These are phyloP conservation scores for Globisporangium recalcitrans DNA, from an alignment of 352 stramenopile genomes.

Conservation along the genomic window DNA sequence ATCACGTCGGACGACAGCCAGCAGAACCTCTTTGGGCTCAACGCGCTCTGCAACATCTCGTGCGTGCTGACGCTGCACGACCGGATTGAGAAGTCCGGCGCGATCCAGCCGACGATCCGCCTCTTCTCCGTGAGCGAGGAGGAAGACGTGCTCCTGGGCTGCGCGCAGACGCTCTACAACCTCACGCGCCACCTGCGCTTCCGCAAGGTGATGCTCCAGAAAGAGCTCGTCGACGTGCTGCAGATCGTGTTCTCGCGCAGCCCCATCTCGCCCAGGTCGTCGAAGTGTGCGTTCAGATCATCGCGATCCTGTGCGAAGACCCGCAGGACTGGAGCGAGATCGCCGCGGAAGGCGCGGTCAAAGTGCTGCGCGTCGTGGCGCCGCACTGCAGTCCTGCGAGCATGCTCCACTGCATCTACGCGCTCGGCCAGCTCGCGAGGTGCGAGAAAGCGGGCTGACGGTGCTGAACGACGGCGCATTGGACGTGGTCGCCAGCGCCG, in stretches of 20 bases:
- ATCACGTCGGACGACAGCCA: slow-evolving; percentile 41
- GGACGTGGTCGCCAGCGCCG: slow-evolving; percentile 44
- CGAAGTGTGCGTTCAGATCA: slow-evolving; percentile 56
- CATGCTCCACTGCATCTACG: slow-evolving; percentile 52
- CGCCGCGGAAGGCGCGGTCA: slow-evolving; percentile 44
- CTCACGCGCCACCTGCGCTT: slow-evolving; percentile 57
- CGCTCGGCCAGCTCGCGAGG: slow-evolving; percentile 61
- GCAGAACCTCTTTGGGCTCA: slow-evolving; percentile 67
- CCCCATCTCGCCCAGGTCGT: slow-evolving; percentile 31
- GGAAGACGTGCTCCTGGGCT: slow-evolving; percentile 51
- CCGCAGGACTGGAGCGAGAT: slow-evolving; percentile 40
- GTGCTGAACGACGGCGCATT: slow-evolving; percentile 58
- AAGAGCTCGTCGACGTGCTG: slow-evolving; percentile 45
- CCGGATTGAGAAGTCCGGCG: slow-evolving; percentile 55
- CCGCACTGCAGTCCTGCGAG: slow-evolving; percentile 22
- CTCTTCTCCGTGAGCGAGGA: slow-evolving; percentile 41
- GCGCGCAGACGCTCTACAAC: slow-evolving; percentile 66
- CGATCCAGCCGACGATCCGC: slow-evolving; percentile 43
- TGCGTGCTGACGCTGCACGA: slow-evolving; percentile 56
- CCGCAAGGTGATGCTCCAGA: slow-evolving; percentile 51
- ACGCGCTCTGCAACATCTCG: slow-evolving; percentile 78
- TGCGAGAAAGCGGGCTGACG: slow-evolving; percentile 30
- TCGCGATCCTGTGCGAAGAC: slow-evolving; percentile 70
- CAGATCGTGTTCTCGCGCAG: slow-evolving; percentile 33
- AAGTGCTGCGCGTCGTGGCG: slow-evolving; percentile 46